These are phyloP conservation scores for Eudorina sp. DNA, from an alignment of 139 green algal genomes.

Conservation along the genomic window DNA sequence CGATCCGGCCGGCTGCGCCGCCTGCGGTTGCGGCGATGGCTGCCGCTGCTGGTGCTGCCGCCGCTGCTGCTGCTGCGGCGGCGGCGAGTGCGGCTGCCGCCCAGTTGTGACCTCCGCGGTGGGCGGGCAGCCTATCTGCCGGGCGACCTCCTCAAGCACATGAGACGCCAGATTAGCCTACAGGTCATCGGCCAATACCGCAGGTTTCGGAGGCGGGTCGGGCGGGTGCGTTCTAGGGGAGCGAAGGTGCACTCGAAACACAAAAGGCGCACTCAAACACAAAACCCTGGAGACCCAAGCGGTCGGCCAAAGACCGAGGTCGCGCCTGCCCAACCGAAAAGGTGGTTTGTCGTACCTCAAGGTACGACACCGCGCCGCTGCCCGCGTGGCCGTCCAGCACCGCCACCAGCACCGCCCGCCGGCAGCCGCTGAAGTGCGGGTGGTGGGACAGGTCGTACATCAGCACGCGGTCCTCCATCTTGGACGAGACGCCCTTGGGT, in stretches of 20 bases:
- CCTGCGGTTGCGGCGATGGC: not conserved
- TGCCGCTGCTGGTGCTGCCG: not conserved
- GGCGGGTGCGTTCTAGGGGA: no score
- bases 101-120: not conserved
- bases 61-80: not conserved
- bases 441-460: constrained; percentile 6
- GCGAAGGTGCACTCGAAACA: no score
- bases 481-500: not conserved
- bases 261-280: no score
- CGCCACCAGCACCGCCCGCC: constrained; percentile 32
- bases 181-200: no score
- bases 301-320: no score
- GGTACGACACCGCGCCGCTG: constrained; percentile 31
- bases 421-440: constrained; percentile 15
- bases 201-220: no score
- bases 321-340: no score
- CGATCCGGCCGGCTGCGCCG: no score
- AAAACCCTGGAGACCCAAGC: no score
- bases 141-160: constrained; percentile 36
- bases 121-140: not conserved
- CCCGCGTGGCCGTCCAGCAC: constrained; percentile 47
- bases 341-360: constrained; percentile 14
- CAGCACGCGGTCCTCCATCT: constrained; percentile 49
- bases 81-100: no score
- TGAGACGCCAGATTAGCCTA: not conserved